Conservation (phyloP, 371 early-diverging fungal genomes). For the Funneliformis caledonium region DNA sequence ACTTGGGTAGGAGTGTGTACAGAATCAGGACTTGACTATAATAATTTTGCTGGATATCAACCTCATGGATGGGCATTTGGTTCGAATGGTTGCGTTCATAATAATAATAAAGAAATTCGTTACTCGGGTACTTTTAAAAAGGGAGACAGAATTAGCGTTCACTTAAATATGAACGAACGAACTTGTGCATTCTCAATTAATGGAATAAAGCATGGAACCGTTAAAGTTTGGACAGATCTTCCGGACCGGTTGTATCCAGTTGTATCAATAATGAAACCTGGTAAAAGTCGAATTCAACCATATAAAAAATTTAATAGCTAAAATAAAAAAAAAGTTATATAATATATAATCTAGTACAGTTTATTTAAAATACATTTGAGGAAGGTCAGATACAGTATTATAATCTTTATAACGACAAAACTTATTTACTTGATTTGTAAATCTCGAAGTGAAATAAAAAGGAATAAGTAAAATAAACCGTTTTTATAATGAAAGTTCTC, state of each 20-base stretch:
- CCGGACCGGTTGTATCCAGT: background rate
- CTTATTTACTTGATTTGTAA: too few relatives aligned
- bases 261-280: background rate
- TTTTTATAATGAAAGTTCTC: too few relatives aligned
- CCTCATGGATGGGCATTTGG: conserved; percentile 15
- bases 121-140: background rate
- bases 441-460: too few relatives aligned
- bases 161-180: conserved; percentile 14
- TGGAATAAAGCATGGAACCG: background rate
- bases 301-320: too few relatives aligned
- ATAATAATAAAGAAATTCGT: background rate
- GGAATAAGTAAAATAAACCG: too few relatives aligned
- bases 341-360: too few relatives aligned
- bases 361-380: too few relatives aligned
- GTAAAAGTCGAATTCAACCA: conserved; percentile 1
- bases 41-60: background rate
- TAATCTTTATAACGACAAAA: too few relatives aligned
- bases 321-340: too few relatives aligned
- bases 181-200: conserved; percentile 1
- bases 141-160: conserved; percentile 13
- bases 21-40: background rate
- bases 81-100: background rate
- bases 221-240: background rate
- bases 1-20: conserved; percentile 23
- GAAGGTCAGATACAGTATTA: too few relatives aligned